These are phyloP conservation scores for Populus tomentosa DNA, from an alignment of 441 rosid species.

Conservation along the genomic window DNA sequence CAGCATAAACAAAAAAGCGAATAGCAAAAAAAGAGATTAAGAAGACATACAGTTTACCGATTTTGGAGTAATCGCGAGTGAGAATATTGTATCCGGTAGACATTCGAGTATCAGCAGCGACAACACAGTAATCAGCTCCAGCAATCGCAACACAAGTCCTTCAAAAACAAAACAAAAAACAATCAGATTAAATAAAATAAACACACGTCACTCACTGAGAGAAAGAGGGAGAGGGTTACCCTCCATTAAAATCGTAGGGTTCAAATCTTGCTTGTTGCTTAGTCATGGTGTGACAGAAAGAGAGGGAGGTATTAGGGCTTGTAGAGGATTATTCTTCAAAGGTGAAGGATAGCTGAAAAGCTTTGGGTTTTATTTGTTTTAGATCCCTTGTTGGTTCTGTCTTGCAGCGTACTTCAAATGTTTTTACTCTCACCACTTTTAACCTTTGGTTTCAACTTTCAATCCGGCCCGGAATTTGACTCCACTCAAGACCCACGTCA, in stretches of 20 bases:
- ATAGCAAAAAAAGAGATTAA: neutral
- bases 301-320: neutral
- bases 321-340: neutral
- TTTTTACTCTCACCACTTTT: neutral
- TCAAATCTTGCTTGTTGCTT: conserved; percentile 81
- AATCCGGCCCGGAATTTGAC: too few relatives aligned
- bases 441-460: too few relatives aligned
- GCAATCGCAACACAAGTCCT: conserved; percentile 96
- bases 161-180: conserved; percentile 9
- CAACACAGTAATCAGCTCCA: conserved; percentile 91
- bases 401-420: neutral
- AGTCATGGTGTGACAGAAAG: conserved; percentile 37
- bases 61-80: conserved; percentile 91
- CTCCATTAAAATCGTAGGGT: conserved; percentile 81
- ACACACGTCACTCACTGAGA: neutral
- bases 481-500: too few relatives aligned
- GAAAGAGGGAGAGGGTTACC: conserved; percentile 8
- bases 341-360: neutral
- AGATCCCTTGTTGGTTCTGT: neutral
- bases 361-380: neutral
- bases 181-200: neutral
- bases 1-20: neutral
- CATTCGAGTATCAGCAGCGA: conserved; percentile 95
- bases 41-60: conserved; percentile 54
- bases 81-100: conserved; percentile 91